Base-by-base conservation (phyloP, 192 early-diverging fungal species). In the Linderina pennispora region DNA sequence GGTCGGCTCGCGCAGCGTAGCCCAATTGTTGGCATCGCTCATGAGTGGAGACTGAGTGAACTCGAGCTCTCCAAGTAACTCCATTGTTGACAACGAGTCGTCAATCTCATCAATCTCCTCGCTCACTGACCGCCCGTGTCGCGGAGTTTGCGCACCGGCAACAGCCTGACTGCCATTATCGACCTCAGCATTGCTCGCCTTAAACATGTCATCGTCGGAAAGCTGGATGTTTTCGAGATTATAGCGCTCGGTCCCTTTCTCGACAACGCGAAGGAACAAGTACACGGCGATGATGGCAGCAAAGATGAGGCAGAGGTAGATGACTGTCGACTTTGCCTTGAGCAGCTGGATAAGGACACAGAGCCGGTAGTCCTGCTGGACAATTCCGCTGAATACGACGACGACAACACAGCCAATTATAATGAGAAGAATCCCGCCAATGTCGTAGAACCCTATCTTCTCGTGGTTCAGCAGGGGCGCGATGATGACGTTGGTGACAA, bases 401-500 rank as follows among this genome's bases (percentile, higher is more conserved):
- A 86, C 80, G 14, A 89, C 57, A 4, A 83, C 77, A 21, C 80
- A 81, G 13, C 88, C 88, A 7, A 65, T 78, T 20, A 86, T 82
- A 50, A 90, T 90, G 23, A 90, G 69, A 24, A 78, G 70, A 43
- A 88, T 81, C 0, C 86, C 86, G 19, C 84, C 77, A 18, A 86
- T 25, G 45, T 90, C 88, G 53, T 65, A 81, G 57, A 70, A 54
- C 3, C 79, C 71, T 33, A 85, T 79, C 22, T 67, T 68, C 44
- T 90, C 85, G 48, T 80, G 74, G 66, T 90, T 87, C 36, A 90
- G 65, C 8, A 85, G 45, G 2, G 88, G 88, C 5, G 88, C 88
- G 14, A 86, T 62, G 36, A 90, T 80, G 24, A 88, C 82, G 43
- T 90, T 90, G 2, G 83, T 77, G 11, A 90, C 85, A n/a, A 90